Conservation (phyloP, 1,139 yeast species). For the Meyerozyma elateridarum region DNA sequence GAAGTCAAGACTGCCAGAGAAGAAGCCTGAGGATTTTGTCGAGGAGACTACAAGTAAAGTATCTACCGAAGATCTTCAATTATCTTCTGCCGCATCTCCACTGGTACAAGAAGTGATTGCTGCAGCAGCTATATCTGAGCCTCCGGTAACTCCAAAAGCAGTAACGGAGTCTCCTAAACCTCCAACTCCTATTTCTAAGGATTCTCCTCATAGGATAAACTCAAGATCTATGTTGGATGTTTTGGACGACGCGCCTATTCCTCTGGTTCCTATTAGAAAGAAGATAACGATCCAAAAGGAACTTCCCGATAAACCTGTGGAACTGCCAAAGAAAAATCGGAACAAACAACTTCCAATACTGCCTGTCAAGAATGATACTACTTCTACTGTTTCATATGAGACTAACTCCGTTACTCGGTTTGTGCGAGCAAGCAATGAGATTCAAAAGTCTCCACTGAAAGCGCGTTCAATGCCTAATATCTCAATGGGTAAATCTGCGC, state of each 20-base stretch:
- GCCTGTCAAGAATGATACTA: no score
- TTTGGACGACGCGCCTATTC: conserved; percentile 10
- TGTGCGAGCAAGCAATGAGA: not conserved
- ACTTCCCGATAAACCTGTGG: no score
- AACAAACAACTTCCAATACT: conserved; percentile 1
- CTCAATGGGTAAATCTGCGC: not conserved
- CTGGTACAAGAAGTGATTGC: no score
- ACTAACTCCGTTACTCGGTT: no score
- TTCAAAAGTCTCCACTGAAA: not conserved
- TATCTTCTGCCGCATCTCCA: not conserved
- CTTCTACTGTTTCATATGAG: no score
- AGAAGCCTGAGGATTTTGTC: no score
- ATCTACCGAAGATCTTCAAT: no score
- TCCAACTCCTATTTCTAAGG: conserved; percentile 6
- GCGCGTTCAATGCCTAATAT: not conserved
- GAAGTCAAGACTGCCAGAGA: no score
- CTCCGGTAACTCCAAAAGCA: not conserved
- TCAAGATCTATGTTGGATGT: conserved; percentile 10
- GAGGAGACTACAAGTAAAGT: no score
- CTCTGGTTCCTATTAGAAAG: not conserved
- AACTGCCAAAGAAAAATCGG: no score
- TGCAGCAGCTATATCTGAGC: not conserved
- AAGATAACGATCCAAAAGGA: no score
- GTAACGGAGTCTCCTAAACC: conserved; percentile 2
- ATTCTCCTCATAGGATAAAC: not conserved